Percentiles rank a stretch among this genome's conserved stretches.
Evolutionary conservation across 1,284 basidiomycete species (phyloP).

Genomic region (Sphagnurus paluster): DNA sequence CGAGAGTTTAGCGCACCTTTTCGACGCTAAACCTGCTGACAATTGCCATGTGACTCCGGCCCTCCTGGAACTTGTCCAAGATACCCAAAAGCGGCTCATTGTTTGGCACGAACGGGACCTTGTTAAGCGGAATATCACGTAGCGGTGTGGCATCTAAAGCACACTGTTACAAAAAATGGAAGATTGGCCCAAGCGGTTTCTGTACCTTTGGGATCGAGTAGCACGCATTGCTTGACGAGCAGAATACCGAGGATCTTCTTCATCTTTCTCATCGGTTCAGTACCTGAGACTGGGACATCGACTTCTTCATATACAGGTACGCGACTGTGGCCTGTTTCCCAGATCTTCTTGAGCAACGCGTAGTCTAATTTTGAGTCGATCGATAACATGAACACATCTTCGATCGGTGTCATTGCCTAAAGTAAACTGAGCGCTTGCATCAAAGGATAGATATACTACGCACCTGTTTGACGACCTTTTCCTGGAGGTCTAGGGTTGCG

Average conservation of each 20-base stretch:
- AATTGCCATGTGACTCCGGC: conserved; percentile 89
- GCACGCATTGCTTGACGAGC: conserved; percentile 84
- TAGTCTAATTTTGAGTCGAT: conserved; percentile 82
- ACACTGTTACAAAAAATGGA: conserved; percentile 4
- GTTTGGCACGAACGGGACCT: conserved; percentile 81
- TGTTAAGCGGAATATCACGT: conserved; percentile 79
- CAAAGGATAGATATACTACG: neutral
- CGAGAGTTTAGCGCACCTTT: conserved; percentile 36
- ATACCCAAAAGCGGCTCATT: conserved; percentile 87
- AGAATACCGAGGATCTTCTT: conserved; percentile 84
- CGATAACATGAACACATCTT: conserved; percentile 80
- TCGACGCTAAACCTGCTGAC: conserved; percentile 68
- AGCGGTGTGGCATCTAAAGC: conserved; percentile 73
- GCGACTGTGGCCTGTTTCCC: conserved; percentile 78
- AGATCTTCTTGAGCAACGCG: conserved; percentile 71
- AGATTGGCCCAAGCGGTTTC: conserved; percentile 2
- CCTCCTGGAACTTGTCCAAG: conserved; percentile 90
- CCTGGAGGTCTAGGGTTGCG: conserved; percentile 72
- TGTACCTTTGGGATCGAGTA: conserved; percentile 84
- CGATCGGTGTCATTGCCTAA: conserved; percentile 79
- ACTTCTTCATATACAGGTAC: conserved; percentile 76
- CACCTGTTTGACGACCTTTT: conserved; percentile 67
- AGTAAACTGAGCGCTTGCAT: too few species aligned
- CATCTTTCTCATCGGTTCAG: conserved; percentile 43
- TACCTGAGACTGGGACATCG: conserved; percentile 50